Conservation (phyloP, 768 basidiomycete genomes). For the Infundibulicybe gibba region DNA sequence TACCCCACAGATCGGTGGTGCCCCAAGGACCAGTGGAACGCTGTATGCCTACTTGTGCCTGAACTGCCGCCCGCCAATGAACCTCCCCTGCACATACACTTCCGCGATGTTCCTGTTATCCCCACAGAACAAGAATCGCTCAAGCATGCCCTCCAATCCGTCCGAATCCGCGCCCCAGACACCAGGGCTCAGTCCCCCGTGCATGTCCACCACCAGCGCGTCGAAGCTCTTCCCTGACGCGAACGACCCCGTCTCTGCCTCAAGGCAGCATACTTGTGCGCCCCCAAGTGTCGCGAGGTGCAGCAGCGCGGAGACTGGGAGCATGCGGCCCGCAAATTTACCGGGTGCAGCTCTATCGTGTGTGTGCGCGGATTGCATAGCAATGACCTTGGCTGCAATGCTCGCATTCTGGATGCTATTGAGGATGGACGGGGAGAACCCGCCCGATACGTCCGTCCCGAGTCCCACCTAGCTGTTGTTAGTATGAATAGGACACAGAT, state of each 20-base stretch:
- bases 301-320: constrained; percentile 72
- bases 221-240: constrained; percentile 85
- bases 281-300: constrained; percentile 93
- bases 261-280: constrained; percentile 75
- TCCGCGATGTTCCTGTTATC: constrained; percentile 80
- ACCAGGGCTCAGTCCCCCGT: constrained; percentile 47
- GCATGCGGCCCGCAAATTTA: constrained; percentile 53
- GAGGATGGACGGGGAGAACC: constrained; percentile 79
- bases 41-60: background rate
- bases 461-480: constrained; percentile 62
- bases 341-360: constrained; percentile 1
- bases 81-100: constrained; percentile 81
- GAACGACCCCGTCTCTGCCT: constrained; percentile 72
- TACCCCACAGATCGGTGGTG: no score
- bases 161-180: constrained; percentile 49
- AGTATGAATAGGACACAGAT: background rate
- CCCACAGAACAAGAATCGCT: constrained; percentile 83
- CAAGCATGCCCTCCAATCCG: constrained; percentile 48
- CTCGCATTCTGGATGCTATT: constrained; percentile 71
- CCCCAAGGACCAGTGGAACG: no score
- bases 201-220: constrained; percentile 70
- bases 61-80: constrained; percentile 66
- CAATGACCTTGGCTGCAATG: constrained; percentile 75
- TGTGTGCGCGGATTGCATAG: constrained; percentile 35
- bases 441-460: constrained; percentile 93